Conservation (phyloP, 192 early-diverging fungal genomes). For the Umbelopsis isabellina region DNA sequence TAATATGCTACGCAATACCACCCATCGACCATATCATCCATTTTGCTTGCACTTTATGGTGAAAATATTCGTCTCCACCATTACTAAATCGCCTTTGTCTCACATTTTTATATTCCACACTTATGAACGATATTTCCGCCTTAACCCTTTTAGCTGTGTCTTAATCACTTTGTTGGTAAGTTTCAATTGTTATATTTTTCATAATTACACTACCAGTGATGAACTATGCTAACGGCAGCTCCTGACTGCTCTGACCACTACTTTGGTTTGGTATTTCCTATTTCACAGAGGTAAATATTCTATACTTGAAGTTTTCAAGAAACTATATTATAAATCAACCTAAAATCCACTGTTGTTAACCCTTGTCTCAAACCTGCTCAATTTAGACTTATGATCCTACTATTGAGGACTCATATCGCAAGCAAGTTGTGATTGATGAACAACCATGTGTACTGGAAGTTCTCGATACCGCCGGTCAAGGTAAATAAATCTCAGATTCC, state of each 20-base stretch:
- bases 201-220: too few relatives aligned
- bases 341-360: not conserved
- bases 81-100: too few relatives aligned
- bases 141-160: constrained; percentile 33
- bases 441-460: constrained; percentile 97
- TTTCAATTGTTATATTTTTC: constrained; percentile 4
- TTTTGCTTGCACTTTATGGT: too few relatives aligned
- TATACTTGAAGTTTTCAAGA: constrained; percentile 1
- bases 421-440: constrained; percentile 97
- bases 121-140: not conserved
- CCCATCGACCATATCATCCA: too few relatives aligned
- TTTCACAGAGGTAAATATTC: constrained; percentile 28
- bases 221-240: too few relatives aligned
- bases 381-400: constrained; percentile 94
- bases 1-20: too few relatives aligned
- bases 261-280: not conserved
- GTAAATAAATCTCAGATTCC: constrained; percentile 16
- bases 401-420: constrained; percentile 97
- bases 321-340: not conserved
- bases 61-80: too few relatives aligned
- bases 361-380: not conserved
- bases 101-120: too few relatives aligned
- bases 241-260: too few relatives aligned
- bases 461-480: constrained; percentile 93
- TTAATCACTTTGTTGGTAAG: constrained; percentile 54